Conservation (phyloP, 108 stramenopile genomes). For the Chaetoceros muelleri region DNA sequence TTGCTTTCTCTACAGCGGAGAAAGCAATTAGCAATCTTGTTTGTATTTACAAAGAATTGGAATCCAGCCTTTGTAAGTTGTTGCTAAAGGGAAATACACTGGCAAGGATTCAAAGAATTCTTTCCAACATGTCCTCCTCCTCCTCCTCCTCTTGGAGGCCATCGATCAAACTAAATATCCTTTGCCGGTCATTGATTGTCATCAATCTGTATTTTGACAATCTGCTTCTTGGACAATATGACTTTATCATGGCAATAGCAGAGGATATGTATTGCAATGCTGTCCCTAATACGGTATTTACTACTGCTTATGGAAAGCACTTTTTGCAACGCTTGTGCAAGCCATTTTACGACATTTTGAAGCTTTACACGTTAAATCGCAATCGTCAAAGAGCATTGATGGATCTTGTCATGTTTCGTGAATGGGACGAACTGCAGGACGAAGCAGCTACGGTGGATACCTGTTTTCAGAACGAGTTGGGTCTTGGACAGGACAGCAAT, state of each 20-base stretch:
- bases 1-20: conserved; percentile 19
- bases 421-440: conserved; percentile 47
- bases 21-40: conserved; percentile 26
- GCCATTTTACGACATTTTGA: conserved; percentile 72
- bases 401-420: conserved; percentile 51
- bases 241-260: conserved; percentile 33
- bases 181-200: conserved; percentile 56
- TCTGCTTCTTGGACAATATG: conserved; percentile 53
- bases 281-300: conserved; percentile 29
- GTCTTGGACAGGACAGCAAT: conserved; percentile 10
- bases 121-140: conserved; percentile 29
- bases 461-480: conserved; percentile 23
- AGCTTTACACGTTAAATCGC: conserved; percentile 48
- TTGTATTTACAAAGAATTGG: conserved; percentile 37
- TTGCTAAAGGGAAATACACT: conserved; percentile 40
- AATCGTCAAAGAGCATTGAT: conserved; percentile 65
- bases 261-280: conserved; percentile 44
- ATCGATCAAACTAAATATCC: conserved; percentile 39
- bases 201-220: conserved; percentile 81
- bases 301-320: conserved; percentile 8
- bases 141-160: conserved; percentile 14
- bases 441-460: conserved; percentile 50
- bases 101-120: conserved; percentile 42
- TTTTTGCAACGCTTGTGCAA: conserved; percentile 58
- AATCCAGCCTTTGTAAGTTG: conserved; percentile 48